A percentile compares a stretch with the other conserved stretches of the same genome.
Conservation (phyloP, 2,329 filamentous ascomycete genomes). For the Lasiodiplodia hormozganensis region DNA sequence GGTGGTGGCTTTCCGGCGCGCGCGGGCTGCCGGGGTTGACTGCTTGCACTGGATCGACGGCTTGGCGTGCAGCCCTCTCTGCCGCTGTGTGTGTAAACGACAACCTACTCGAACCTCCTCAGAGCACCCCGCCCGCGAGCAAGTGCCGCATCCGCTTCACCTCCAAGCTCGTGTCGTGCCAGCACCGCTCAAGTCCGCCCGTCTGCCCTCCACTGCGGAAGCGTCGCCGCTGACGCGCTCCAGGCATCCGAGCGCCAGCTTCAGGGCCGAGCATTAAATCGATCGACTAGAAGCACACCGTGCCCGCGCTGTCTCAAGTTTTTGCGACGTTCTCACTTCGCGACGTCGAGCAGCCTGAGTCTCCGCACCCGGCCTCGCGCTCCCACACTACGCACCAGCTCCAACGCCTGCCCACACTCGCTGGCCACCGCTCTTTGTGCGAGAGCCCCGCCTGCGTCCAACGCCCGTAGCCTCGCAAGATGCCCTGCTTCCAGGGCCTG, state of each 20-base stretch:
- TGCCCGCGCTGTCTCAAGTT: constrained; percentile 20
- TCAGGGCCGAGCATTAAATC: constrained; percentile 25
- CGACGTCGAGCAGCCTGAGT: neutral
- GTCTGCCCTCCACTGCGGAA: constrained; percentile 12
- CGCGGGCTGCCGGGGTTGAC: constrained; percentile 7
- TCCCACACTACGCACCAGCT: neutral
- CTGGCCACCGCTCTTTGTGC: constrained; percentile 29
- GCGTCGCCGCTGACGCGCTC: constrained; percentile 17
- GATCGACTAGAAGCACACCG: constrained; percentile 25
- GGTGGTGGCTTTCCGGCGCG: constrained; percentile 9
- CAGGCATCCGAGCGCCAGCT: constrained; percentile 26
- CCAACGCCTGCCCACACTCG: constrained; percentile 4
- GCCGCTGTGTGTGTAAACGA: constrained; percentile 13
- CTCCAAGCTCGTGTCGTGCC: constrained; percentile 11
- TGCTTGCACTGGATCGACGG: constrained; percentile 13
- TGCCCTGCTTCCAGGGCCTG: constrained; percentile 99
- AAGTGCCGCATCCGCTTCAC: neutral
- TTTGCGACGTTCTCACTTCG: constrained; percentile 14
- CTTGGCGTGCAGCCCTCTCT: constrained; percentile 23
- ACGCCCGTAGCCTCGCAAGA: constrained; percentile 43
- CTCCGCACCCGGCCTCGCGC: neutral
- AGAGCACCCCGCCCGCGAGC: constrained; percentile 8
- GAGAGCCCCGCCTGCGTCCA: constrained; percentile 21
- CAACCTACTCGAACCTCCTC: constrained; percentile 3
- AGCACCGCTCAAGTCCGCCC: neutral